Base-by-base conservation (phyloP, 2,329 filamentous ascomycete genomes). In the Colletotrichum lentis region DNA sequence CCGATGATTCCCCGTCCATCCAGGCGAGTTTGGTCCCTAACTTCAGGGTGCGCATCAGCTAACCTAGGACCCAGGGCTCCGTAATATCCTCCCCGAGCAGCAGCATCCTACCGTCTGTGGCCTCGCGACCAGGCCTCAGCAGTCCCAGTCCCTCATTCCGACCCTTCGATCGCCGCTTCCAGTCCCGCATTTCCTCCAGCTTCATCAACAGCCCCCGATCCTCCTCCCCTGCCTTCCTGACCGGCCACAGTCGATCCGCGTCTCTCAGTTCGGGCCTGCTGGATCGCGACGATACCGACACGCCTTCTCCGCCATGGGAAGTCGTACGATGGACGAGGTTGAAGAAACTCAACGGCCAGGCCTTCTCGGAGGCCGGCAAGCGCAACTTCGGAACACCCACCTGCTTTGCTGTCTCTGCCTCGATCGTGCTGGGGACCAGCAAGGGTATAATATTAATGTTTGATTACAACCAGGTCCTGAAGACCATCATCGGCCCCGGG, bases 361-460 rank as follows among this genome's bases (percentile, higher is more conserved):
- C 92, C 3, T 98, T 98, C 77, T 97, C 95, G 2, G 96, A 99
- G 78, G 87, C 90, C 50, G 96, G 94, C 43, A 96, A 90, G 80
- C 90, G 96, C 69, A 97, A 92, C 78, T 98, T 97, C 82, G 96
- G 96, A 35, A 86, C 90, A 47, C 94, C 95, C 27, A 97, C 95
- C 0, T 97, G 94, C 80, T 85, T 98, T 74, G 90, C 91, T 47
- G 91, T 97, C 55, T 94, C 95, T 71, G 92, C 94, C 3, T 89
- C 90, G 10, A 96, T 99, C 73, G 92, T 94, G 16, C 80, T 99
- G 61, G 96, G 96, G 31, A 99, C 96, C 0, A 92, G 93, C 3
- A 98, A 97, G 79, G 96, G 96, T 62, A 90, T 97, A 78, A 91
- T 98, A 65, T 83, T 99, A 76, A 89, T 98, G 68, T 99, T 99